Evolutionary conservation across 2,329 filamentous ascomycete species (phyloP).

Genomic region (Talaromyces sp.): DNA sequence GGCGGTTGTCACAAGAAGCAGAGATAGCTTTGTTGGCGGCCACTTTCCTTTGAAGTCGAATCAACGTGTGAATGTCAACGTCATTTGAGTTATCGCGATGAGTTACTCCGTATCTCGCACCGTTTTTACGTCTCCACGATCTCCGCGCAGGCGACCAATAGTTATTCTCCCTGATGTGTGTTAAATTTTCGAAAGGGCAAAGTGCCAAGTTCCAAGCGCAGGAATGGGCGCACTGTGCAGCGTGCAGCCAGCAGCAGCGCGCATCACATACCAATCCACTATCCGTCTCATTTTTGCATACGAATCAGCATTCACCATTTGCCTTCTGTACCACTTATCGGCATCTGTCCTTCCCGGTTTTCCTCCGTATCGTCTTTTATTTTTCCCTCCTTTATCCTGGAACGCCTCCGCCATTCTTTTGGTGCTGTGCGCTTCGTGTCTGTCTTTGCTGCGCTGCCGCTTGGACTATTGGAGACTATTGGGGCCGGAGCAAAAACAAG

Average conservation of each 20-base stretch:
- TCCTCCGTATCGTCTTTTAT: not conserved
- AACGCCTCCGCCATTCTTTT: not conserved
- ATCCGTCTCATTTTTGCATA: not conserved
- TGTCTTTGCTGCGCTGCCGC: conserved; percentile 5
- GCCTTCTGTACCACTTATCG: not conserved
- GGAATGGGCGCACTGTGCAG: not conserved
- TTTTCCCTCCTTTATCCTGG: not conserved
- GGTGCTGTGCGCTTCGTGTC: not conserved
- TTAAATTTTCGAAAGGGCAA: not conserved
- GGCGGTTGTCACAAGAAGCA: not conserved
- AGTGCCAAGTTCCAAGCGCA: not conserved
- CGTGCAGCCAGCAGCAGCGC: not conserved
- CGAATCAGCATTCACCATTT: not conserved
- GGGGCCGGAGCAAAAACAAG: conserved; percentile 8
- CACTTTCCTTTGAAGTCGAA: not conserved
- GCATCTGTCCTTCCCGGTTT: not conserved
- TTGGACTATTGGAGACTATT: conserved; percentile 11
- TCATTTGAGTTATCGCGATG: not conserved
- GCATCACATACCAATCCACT: conserved; percentile 1
- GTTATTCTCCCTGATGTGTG: not conserved
- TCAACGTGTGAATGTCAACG: not conserved
- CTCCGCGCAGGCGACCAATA: not conserved
- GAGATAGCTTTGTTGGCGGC: not conserved
- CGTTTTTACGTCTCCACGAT: not conserved
- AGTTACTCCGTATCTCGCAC: not conserved